phyloP scores from a whole-genome alignment of 148 eudicot species.

The Silene latifolia region DNA sequence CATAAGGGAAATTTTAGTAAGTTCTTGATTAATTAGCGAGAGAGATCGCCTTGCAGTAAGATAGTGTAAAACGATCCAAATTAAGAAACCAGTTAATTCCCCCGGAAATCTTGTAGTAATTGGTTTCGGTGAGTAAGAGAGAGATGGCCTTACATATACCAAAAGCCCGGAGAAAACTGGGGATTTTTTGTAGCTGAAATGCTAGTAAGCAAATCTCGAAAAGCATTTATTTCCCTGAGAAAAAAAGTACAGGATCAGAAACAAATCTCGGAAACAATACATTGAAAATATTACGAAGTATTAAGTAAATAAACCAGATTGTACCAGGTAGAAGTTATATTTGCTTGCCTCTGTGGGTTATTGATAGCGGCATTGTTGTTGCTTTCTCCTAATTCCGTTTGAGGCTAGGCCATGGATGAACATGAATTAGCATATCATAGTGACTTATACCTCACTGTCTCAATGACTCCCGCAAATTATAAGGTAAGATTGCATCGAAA shows the following conservation, averaged over 20 bases:
- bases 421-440: not conserved
- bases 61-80: not conserved
- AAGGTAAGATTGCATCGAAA: too few species aligned
- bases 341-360: conserved; percentile 9
- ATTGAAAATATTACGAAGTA: not conserved
- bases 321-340: conserved; percentile 14
- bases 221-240: not conserved
- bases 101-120: too few species aligned
- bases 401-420: conserved; percentile 4
- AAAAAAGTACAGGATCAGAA: not conserved
- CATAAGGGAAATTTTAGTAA: not conserved
- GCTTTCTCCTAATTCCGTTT: conserved; percentile 10
- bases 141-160: not conserved
- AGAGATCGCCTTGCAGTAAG: not conserved
- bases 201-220: not conserved
- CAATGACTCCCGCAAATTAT: too few species aligned
- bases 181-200: not conserved
- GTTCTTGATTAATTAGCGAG: not conserved
- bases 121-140: too few species aligned
- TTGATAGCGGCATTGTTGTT: not conserved
- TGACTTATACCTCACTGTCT: too few species aligned
- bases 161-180: not conserved
- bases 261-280: too few species aligned
- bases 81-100: not conserved
- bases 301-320: not conserved